phyloP scores from a whole-genome alignment of 768 basidiomycete genomes.

The Nidula microcarpa region DNA sequence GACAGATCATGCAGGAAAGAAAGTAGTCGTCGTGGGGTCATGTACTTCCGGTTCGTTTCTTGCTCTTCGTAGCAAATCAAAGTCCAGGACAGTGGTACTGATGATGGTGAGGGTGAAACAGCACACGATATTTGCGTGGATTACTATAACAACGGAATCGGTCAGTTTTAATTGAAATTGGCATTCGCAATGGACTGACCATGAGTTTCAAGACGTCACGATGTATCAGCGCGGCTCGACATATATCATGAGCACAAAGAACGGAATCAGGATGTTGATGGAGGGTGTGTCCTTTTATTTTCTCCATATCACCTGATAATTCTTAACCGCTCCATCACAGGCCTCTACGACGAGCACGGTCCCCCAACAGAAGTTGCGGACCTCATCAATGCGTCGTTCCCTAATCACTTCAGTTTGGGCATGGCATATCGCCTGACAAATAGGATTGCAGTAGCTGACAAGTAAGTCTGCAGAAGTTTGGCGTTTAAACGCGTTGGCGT shows the following conservation, averaged over 20 bases:
- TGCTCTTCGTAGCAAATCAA: neutral
- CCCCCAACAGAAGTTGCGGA: slow-evolving; percentile 51
- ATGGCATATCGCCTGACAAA: slow-evolving; percentile 26
- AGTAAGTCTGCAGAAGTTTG: slow-evolving; percentile 24
- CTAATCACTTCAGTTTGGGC: slow-evolving; percentile 28
- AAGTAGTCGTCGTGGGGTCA: slow-evolving; percentile 66
- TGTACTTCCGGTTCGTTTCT: slow-evolving; percentile 46
- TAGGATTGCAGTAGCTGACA: slow-evolving; percentile 52
- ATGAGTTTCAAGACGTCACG: slow-evolving; percentile 40
- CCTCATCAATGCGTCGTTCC: slow-evolving; percentile 43
- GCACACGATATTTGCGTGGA: slow-evolving; percentile 45
- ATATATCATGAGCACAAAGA: slow-evolving; percentile 49
- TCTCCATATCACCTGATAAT: neutral
- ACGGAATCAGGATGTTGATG: slow-evolving; percentile 26
- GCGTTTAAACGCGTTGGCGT: neutral
- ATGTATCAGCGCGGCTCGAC: slow-evolving; percentile 60
- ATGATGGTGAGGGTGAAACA: slow-evolving; percentile 9
- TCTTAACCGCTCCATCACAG: slow-evolving; percentile 10
- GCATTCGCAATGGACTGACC: no score
- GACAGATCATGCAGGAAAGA: slow-evolving; percentile 60
- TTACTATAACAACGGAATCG: slow-evolving; percentile 40
- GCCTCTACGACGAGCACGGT: slow-evolving; percentile 41
- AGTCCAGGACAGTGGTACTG: slow-evolving; percentile 16
- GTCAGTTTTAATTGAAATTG: slow-evolving; percentile 10
- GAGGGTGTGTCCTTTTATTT: slow-evolving; percentile 10